Percentiles rank a stretch among this genome's conserved stretches.
These are phyloP conservation scores for Picochlorum sp. DNA, from an alignment of 139 green algal genomes.

Conservation along the genomic window DNA sequence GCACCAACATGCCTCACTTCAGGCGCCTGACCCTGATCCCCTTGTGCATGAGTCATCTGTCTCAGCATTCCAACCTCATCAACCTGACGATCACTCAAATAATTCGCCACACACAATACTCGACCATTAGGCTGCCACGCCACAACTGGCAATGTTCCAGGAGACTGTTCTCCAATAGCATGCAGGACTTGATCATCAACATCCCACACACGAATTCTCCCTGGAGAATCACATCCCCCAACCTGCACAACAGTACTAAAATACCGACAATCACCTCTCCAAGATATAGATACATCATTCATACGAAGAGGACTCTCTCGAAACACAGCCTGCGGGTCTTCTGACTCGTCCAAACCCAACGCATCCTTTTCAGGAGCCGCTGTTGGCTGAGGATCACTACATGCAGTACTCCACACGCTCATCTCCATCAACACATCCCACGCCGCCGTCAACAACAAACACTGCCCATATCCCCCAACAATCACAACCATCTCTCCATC, in stretches of 20 bases:
- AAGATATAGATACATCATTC: constrained; percentile 41
- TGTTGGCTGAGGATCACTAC: not conserved
- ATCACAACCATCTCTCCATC: constrained; percentile 71
- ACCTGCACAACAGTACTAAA: constrained; percentile 44
- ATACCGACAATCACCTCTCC: constrained; percentile 68
- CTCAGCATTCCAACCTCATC: not conserved
- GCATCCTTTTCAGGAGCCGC: not conserved
- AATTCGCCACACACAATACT: constrained; percentile 54
- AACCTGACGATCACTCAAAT: not conserved
- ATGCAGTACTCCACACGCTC: not conserved
- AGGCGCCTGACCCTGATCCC: not conserved
- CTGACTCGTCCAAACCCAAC: not conserved
- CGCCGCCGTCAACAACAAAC: constrained; percentile 68
- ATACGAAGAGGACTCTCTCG: not conserved
- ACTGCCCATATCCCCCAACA: constrained; percentile 36
- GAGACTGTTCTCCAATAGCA: constrained; percentile 33
- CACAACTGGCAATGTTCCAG: constrained; percentile 37
- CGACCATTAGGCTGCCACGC: constrained; percentile 85
- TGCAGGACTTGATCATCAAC: constrained; percentile 51
- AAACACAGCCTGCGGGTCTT: not conserved
- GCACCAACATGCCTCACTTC: constrained; percentile 17
- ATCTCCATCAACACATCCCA: constrained; percentile 13
- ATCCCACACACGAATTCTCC: constrained; percentile 57
- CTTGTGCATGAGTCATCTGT: not conserved
- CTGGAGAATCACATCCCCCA: not conserved